Conservation (phyloP, 345 rosid genomes). For the Heritiera littoralis region DNA sequence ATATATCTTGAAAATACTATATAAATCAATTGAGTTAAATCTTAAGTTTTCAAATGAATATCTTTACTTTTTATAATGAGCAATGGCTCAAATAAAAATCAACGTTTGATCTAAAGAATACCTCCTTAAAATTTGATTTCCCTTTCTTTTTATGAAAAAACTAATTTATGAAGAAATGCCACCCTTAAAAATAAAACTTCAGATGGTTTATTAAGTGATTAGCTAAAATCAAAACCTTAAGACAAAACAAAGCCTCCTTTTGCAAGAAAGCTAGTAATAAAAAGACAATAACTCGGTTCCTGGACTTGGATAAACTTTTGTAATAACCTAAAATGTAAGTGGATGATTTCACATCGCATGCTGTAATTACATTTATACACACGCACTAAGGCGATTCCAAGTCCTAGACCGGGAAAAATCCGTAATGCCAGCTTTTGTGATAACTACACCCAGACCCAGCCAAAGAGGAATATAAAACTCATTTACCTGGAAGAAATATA, state of each 20-base stretch:
- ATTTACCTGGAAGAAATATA: background rate
- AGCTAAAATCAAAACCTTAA: background rate
- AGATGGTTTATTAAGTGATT: background rate
- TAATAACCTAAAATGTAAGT: background rate
- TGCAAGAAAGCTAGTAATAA: background rate
- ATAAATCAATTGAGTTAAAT: no score
- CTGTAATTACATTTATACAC: no score
- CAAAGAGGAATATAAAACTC: background rate
- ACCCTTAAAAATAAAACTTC: no score
- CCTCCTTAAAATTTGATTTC: no score
- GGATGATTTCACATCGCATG: conserved; percentile 19
- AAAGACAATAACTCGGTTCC: background rate
- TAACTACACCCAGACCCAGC: conserved; percentile 2
- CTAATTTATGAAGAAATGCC: no score
- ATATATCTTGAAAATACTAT: no score
- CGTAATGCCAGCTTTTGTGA: background rate
- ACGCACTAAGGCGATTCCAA: background rate
- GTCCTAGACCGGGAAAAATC: no score
- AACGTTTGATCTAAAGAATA: no score
- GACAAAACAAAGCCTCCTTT: background rate
- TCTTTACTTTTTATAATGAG: no score
- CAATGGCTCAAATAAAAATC: no score
- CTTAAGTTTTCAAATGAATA: no score
- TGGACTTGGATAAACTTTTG: background rate
- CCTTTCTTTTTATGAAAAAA: no score